These are phyloP conservation scores for Corrigiola litoralis DNA, from an alignment of 179 eudicot genomes.

Conservation along the genomic window DNA sequence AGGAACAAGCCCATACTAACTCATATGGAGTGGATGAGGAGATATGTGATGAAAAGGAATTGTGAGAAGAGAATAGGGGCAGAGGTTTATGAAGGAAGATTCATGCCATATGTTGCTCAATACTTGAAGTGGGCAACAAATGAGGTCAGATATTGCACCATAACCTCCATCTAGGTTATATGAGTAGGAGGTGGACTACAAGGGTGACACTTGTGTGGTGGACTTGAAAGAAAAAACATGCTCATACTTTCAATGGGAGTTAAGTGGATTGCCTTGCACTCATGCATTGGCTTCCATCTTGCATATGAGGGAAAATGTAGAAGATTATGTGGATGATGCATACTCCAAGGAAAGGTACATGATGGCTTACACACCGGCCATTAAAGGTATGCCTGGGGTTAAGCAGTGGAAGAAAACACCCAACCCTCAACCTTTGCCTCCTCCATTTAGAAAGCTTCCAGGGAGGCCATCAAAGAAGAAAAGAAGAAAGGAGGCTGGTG, in stretches of 20 bases:
- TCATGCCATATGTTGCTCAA: background rate
- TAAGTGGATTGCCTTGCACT: background rate
- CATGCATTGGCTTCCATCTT: background rate
- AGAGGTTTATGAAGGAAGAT: background rate
- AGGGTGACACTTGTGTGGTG: background rate
- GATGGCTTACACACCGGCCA: background rate
- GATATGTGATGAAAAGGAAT: background rate
- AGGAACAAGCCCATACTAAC: background rate
- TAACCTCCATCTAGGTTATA: background rate
- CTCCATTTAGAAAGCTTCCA: no score
- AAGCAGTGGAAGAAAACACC: background rate
- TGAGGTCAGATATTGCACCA: background rate
- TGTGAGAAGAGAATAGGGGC: background rate
- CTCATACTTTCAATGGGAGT: background rate
- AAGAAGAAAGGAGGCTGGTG: background rate
- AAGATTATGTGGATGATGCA: background rate
- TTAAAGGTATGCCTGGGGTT: background rate
- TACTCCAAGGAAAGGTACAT: background rate
- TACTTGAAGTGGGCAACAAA: no score
- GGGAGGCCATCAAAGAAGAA: no score
- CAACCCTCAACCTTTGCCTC: background rate
- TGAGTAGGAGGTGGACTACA: background rate
- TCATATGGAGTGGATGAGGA: background rate
- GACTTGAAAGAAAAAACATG: background rate
- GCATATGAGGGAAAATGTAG: background rate